A percentile compares a stretch with the other conserved stretches of the same genome.
Evolutionary conservation across 2,329 filamentous ascomycete genomes (phyloP).

Genomic region (Chaetomium sp.): DNA sequence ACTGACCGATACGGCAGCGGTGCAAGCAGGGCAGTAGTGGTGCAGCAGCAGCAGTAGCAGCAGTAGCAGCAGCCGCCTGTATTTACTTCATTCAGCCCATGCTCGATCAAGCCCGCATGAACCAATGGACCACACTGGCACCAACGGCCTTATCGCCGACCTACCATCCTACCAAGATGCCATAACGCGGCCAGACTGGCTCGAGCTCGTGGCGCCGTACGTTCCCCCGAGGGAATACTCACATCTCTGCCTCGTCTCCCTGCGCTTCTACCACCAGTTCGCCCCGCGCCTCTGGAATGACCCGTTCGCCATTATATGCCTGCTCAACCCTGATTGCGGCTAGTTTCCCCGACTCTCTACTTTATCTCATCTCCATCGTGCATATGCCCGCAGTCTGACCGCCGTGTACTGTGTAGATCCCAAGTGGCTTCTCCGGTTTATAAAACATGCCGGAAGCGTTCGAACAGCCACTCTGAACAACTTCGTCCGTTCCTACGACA

Average conservation of each 20-base stretch:
- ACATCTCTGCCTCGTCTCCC: slow-evolving; percentile 52
- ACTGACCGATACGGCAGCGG: neutral
- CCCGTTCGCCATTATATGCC: slow-evolving; percentile 46
- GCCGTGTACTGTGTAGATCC: slow-evolving; percentile 45
- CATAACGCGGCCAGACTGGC: slow-evolving; percentile 50
- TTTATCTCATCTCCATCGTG: slow-evolving; percentile 4
- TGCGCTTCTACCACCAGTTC: slow-evolving; percentile 52
- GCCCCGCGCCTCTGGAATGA: slow-evolving; percentile 57
- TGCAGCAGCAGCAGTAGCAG: neutral
- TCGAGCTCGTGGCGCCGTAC: slow-evolving; percentile 51
- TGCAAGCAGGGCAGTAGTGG: neutral
- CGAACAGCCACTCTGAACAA: slow-evolving; percentile 31
- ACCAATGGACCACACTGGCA: slow-evolving; percentile 2
- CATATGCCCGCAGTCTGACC: slow-evolving; percentile 25
- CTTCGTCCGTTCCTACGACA: slow-evolving; percentile 10
- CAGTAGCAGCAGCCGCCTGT: neutral
- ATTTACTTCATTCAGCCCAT: neutral
- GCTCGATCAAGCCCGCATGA: neutral
- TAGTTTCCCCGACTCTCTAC: slow-evolving; percentile 17
- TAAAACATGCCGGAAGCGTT: slow-evolving; percentile 43
- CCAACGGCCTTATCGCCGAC: slow-evolving; percentile 36
- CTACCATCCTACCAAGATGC: slow-evolving; percentile 60
- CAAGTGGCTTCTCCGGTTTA: slow-evolving; percentile 53
- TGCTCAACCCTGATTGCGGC: slow-evolving; percentile 46
- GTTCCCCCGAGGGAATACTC: slow-evolving; percentile 47